phyloP scores from a whole-genome alignment of 108 stramenopile genomes.

The Heterococcus sp. region DNA sequence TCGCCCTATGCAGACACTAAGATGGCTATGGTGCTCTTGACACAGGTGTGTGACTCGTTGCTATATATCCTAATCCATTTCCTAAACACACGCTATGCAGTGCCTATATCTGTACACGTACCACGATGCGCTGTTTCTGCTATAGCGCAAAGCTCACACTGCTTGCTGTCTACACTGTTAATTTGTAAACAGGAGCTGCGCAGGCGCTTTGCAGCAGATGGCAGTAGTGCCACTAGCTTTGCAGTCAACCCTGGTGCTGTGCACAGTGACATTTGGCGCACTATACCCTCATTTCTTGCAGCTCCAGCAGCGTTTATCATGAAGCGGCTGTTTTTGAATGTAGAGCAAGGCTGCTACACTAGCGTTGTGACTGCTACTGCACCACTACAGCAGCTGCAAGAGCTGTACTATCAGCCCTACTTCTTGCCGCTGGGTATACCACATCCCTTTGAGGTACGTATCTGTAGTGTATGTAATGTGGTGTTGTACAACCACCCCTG shows the following conservation, averaged over 20 bases:
- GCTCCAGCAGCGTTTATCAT: slow-evolving; percentile 11
- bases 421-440: slow-evolving; percentile 22
- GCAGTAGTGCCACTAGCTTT: slow-evolving; percentile 30
- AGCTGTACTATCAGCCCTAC: slow-evolving; percentile 39
- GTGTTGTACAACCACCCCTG: too few relatives aligned
- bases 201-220: slow-evolving; percentile 5
- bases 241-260: slow-evolving; percentile 56
- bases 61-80: too few relatives aligned
- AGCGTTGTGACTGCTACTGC: slow-evolving; percentile 24
- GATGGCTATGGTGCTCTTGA: slow-evolving; percentile 37
- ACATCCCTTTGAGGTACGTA: slow-evolving; percentile 20
- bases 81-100: not conserved
- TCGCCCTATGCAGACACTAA: slow-evolving; percentile 32
- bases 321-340: slow-evolving; percentile 24
- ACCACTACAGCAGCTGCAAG: slow-evolving; percentile 5
- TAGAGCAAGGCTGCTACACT: slow-evolving; percentile 32
- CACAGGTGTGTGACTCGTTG: slow-evolving; percentile 11
- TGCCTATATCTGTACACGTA: not conserved
- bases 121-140: not conserved
- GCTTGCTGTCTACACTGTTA: not conserved
- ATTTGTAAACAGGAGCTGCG: slow-evolving; percentile 38
- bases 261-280: slow-evolving; percentile 56
- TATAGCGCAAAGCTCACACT: not conserved
- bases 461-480: too few relatives aligned
- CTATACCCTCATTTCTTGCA: slow-evolving; percentile 6